Evolutionary conservation across 1,284 basidiomycete species (phyloP).

Genomic region (Phenoliferia sp.): DNA sequence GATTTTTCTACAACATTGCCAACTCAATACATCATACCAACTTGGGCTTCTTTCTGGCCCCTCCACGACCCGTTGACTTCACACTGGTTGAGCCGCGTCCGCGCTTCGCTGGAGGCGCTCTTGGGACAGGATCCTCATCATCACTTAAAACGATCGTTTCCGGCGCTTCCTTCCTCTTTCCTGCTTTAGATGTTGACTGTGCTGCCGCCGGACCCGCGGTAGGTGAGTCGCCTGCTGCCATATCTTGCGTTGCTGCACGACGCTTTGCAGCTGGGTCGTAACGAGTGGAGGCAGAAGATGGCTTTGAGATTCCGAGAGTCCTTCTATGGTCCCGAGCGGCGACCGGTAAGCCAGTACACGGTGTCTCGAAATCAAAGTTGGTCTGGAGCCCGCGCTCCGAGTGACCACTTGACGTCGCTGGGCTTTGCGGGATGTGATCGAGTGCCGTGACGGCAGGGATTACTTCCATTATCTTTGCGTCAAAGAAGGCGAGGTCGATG

Average conservation of each 20-base stretch:
- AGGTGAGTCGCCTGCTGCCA: not conserved
- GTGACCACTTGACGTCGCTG: constrained; percentile 2
- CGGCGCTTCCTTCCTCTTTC: constrained; percentile 7
- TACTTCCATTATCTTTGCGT: constrained; percentile 16
- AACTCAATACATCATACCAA: not conserved
- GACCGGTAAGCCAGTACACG: constrained; percentile 20
- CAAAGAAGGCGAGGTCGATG: constrained; percentile 29
- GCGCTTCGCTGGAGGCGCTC: not conserved
- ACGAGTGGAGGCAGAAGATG: not conserved
- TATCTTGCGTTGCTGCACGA: constrained; percentile 2
- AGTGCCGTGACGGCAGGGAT: constrained; percentile 26
- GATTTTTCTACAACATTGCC: too few relatives aligned
- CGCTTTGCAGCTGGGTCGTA: constrained; percentile 5
- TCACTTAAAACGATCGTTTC: constrained; percentile 23
- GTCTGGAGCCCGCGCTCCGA: constrained; percentile 21
- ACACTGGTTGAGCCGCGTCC: not conserved
- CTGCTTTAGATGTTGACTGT: not conserved
- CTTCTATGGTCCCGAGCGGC: constrained; percentile 22
- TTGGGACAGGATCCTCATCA: constrained; percentile 9
- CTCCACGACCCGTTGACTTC: not conserved
- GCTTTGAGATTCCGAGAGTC: constrained; percentile 8
- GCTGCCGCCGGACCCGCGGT: not conserved
- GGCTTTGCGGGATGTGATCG: constrained; percentile 16
- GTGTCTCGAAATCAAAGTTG: constrained; percentile 34
- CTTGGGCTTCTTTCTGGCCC: constrained; percentile 7